A percentile compares a stretch with the other conserved stretches of the same genome.
phyloP scores from a whole-genome alignment of 106 monocot species.

The Dendrobium catenatum region DNA sequence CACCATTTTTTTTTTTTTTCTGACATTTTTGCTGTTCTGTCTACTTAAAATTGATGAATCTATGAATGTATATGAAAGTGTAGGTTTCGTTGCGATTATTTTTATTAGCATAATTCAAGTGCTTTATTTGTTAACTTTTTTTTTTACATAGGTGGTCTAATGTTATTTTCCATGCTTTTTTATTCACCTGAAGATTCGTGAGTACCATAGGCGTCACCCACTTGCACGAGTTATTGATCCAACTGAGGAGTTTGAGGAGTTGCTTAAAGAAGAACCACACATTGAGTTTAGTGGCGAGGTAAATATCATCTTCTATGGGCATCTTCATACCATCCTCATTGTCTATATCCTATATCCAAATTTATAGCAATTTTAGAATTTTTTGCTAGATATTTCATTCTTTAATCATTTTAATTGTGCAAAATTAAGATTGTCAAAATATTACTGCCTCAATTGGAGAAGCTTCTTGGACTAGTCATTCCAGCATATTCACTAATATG shows the following conservation, averaged over 20 bases:
- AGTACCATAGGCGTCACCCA: slow-evolving; percentile 86
- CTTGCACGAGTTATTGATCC: slow-evolving; percentile 59
- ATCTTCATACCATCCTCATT: not conserved
- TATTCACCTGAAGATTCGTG: slow-evolving; percentile 55
- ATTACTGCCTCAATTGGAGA: not conserved
- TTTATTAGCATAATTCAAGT: not conserved
- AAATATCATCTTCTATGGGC: slow-evolving; percentile 7
- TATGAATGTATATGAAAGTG: not conserved
- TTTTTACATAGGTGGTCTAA: not conserved
- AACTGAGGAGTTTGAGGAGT: slow-evolving; percentile 69
- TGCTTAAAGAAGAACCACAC: slow-evolving; percentile 82
- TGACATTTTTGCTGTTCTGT: no score
- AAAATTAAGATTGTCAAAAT: not conserved
- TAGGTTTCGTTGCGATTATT: not conserved
- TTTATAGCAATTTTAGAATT: not conserved
- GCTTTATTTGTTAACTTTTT: not conserved
- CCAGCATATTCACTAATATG: not conserved
- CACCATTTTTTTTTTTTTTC: no score
- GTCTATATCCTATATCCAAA: not conserved
- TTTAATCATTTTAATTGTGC: not conserved
- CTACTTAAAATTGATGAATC: not conserved
- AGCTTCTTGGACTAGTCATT: not conserved
- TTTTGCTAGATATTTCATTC: not conserved
- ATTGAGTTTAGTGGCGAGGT: slow-evolving; percentile 97
- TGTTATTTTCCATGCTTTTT: slow-evolving; percentile 7